Base-by-base conservation (phyloP, 202 grass and related monocot genomes). In the Saccharum hybrid region DNA sequence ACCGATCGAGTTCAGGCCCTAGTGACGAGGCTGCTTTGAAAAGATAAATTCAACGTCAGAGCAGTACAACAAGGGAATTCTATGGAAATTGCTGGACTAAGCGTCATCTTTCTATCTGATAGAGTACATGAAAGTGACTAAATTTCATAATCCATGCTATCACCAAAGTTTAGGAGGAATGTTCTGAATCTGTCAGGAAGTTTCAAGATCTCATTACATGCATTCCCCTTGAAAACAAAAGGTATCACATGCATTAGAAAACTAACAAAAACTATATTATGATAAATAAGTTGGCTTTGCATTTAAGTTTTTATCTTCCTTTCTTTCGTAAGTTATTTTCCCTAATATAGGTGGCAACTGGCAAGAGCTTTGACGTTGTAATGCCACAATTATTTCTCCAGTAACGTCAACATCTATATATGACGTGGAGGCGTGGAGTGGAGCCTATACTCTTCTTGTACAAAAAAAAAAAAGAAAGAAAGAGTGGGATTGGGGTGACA, bases 191-290 rank as follows among this genome's bases (percentile, higher is more conserved):
- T 30, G 9, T n/a, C 5, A 74, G 19, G 61, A 67, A 66, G 68
- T 45, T 77, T 86, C 69, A 86, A 67, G 30, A 75, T 43, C 61
- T 60, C 23, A 18, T 60, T 37, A 15, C 61, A 23, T 16, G 68
- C 23, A 43, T 60, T 36, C 38, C 11, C 10, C 0, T 76, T 15
- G 54, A 61, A 40, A 40, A 13, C 2, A 23, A 8, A 75, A 15
- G 19, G 8, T 34, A 19, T 8, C 2, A 21, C 48, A 56, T 37
- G 71, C 30, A 74, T 36, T 31, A n/a, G 62, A 49, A 22, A 56
- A 12, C 48, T 52, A 52, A 18, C 48, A 10, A 72, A 80, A 38
- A 73, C 19, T 79, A 80, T 11, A 41, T 45, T 66, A 23, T 74
- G 36, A 39, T 42, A 10, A 15, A 10, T 0, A 19, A 80, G 61